Evolutionary conservation across 192 early-diverging fungal species (phyloP), one percentile per base, ranked within the genome.

Genomic region (Entomortierella beljakovae): DNA sequence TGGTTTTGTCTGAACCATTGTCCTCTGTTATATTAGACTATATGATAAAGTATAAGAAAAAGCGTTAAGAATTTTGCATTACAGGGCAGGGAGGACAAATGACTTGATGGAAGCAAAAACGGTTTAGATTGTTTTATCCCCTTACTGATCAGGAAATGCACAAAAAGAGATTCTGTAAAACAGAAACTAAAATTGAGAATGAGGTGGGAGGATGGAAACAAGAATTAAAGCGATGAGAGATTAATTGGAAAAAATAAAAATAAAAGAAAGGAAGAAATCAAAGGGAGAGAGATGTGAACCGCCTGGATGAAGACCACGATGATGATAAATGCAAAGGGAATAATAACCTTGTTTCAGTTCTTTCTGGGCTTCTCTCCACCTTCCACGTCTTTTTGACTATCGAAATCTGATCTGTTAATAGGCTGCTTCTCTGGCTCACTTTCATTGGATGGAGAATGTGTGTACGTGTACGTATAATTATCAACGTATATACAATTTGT

Each of bases 371-470:
- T 1, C 42, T 54, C 42, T 33, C 54, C 35, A 32, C 31, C 42
- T 6, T 68, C 57, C 66, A 58, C 65, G 65, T 57, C 28, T 29
- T 13, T 16, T 26, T 22, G 6, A 13, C 13, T n/a, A 54, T 13
- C 6, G 50, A 32, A 16, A 28, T 18, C 6, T 29, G 29, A 29
- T 9, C 9, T 11, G 9, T 3, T 10, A 29, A 22, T 2, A 33
- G 31, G 54, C 32, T 70, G 68, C 68, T 58, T 57, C 68, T 59
- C 68, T 70, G 68, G 68, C 68, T 61, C 20, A 40, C 38, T 70
- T 28, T 26, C 37, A 70, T 70, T 70, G 68, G 68, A 49, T 40
- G 23, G n/a, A 20, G 10, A 9, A 26, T 13, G 3, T 7, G 1
- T 48, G 35, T 55, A 67, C 65, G 65, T 67, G 57, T 43, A 55